Evolutionary conservation across 257 asterid genomes (phyloP).

Genomic region (Rubia yunnanensis): DNA sequence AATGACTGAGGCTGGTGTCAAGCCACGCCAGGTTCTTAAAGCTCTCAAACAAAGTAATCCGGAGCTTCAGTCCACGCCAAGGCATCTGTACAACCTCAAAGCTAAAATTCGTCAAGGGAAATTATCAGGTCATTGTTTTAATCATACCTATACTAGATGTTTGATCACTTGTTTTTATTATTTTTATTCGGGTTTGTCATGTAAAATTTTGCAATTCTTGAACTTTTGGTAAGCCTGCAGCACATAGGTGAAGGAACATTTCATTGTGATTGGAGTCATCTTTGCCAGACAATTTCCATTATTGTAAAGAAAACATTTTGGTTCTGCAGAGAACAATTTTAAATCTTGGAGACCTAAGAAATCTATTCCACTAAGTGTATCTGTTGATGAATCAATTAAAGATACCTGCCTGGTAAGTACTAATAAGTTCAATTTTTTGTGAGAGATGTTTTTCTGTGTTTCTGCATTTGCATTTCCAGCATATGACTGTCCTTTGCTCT

Average conservation of each 20-base stretch:
- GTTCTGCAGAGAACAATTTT: constrained; percentile 26
- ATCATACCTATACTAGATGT: background rate
- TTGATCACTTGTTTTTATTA: background rate
- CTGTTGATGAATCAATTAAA: constrained; percentile 16
- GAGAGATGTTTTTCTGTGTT: background rate
- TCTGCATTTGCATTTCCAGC: background rate
- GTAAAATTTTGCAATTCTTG: constrained; percentile 7
- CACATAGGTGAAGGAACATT: constrained; percentile 1
- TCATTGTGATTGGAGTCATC: constrained; percentile 3
- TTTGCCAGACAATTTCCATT: constrained; percentile 1
- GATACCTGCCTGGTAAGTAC: constrained; percentile 23
- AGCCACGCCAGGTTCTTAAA: constrained; percentile 34
- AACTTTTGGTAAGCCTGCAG: constrained; percentile 8
- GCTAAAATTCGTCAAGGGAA: constrained; percentile 41
- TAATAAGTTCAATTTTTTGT: background rate
- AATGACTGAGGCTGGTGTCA: constrained; percentile 44
- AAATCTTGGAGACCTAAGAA: constrained; percentile 31
- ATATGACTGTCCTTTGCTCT: background rate
- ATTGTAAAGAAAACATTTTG: background rate
- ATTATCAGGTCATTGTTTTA: constrained; percentile 24
- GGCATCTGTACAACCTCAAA: constrained; percentile 43
- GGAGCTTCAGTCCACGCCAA: constrained; percentile 36
- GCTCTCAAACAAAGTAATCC: constrained; percentile 40
- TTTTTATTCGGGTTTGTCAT: background rate
- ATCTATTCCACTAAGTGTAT: constrained; percentile 11